Percentiles rank a stretch among this genome's conserved stretches.
Evolutionary conservation across 495 filamentous ascomycete genomes (phyloP).

Genomic region (Aspergillus saccharolyticus): DNA sequence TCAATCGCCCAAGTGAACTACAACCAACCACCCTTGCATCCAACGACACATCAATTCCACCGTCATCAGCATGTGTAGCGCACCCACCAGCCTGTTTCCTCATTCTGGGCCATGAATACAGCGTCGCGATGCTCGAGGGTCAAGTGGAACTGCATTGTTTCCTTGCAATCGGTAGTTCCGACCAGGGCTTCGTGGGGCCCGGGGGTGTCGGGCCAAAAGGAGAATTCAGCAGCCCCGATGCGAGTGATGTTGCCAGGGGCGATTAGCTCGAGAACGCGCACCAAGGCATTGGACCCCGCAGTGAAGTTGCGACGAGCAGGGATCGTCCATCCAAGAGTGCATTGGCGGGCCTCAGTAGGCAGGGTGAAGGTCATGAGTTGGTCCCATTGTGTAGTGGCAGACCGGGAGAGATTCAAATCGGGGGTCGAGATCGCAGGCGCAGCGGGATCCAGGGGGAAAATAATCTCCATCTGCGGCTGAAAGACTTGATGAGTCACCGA

Average conservation of each 20-base stretch:
- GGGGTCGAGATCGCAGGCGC: not conserved
- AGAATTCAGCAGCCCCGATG: not conserved
- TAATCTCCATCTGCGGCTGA: not conserved
- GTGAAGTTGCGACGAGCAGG: constrained; percentile 4
- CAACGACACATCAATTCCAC: not conserved
- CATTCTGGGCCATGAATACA: constrained; percentile 6
- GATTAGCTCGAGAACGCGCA: not conserved
- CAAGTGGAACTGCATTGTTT: not conserved
- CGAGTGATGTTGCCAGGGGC: not conserved
- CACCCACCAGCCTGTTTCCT: constrained; percentile 3
- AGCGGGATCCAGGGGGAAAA: not conserved
- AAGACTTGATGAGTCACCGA: not conserved
- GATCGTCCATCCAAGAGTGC: not conserved
- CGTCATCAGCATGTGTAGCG: not conserved
- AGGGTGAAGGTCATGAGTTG: constrained; percentile 1
- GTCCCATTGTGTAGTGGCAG: not conserved
- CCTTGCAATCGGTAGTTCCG: not conserved
- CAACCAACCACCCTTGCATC: not conserved
- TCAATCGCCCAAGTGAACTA: not conserved
- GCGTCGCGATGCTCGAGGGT: not conserved
- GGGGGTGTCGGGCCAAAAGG: not conserved
- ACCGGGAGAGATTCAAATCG: constrained; percentile 4
- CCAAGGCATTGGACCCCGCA: constrained; percentile 3
- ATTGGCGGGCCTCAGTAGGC: not conserved
- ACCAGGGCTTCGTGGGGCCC: not conserved